Conservation (phyloP, 2,329 filamentous ascomycete genomes). For the Orbilia ellipsospora region DNA sequence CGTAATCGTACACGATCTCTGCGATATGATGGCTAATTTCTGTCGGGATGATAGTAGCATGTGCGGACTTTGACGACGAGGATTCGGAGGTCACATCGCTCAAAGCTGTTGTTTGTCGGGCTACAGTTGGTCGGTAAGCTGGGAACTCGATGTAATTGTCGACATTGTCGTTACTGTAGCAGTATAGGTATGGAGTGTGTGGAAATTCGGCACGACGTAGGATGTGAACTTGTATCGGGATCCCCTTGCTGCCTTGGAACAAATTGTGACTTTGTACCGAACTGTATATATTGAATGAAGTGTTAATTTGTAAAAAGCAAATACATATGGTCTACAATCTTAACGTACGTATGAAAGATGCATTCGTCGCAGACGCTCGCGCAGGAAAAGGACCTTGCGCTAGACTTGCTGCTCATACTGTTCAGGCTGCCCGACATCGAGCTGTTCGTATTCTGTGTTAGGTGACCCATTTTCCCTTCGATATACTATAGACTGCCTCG, state of each 20-base stretch:
- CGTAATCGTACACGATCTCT: constrained; percentile 52
- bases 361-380: constrained; percentile 51
- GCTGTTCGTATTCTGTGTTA: constrained; percentile 54
- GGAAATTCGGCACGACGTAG: constrained; percentile 48
- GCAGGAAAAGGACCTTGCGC: constrained; percentile 51
- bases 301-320: no score
- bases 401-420: constrained; percentile 52
- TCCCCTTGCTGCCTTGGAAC: constrained; percentile 39
- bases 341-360: constrained; percentile 47
- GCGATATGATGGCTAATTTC: constrained; percentile 47
- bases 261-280: constrained; percentile 49
- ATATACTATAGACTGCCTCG: constrained; percentile 3
- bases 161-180: constrained; percentile 47
- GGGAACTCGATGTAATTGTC: constrained; percentile 54
- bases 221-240: constrained; percentile 52
- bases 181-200: constrained; percentile 53
- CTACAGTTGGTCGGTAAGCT: constrained; percentile 40
- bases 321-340: no score
- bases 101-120: constrained; percentile 38
- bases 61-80: constrained; percentile 20
- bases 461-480: constrained; percentile 42
- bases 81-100: constrained; percentile 24
- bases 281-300: constrained; percentile 1
- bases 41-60: constrained; percentile 16
- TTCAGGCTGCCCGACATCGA: constrained; percentile 45